Base-by-base conservation (phyloP, 495 filamentous ascomycete genomes). In the Stereocaulon alpinum region DNA sequence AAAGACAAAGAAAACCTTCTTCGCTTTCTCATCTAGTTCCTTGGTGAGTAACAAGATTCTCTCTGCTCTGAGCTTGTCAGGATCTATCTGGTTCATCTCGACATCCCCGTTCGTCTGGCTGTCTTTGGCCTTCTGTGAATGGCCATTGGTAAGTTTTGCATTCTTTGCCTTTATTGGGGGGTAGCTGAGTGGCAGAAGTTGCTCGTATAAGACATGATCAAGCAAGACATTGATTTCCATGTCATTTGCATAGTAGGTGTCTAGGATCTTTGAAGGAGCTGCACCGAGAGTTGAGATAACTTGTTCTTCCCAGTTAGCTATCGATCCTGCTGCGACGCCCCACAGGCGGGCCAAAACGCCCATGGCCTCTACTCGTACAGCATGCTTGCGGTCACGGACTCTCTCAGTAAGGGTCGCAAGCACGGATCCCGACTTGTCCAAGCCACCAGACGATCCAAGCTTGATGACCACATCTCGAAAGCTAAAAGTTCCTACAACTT, bases 231-330 rank as follows among this genome's bases (percentile, higher is more conserved):
- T 91, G 55, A 96, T 81, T 60, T 95, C 91, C 5, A 75, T 74
- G 66, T 96, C 91, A 67, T 96, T 96, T 48, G 91, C 86, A 67
- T 95, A 99, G 61, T 85, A 88, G 0, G 88, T 84, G 64, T 91
- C 89, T 56, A 95, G 82, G 41, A 97, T 91, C 66, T 84, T 90
- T 2, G 84, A 85, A 14, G 93, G 92, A 45, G 91, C 88, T 49
- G 84, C 84, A 15, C 85, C 85, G 12, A 99, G 73, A 14, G 89
- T 76, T 24, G 81, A 75, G 6, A 76, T 78, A 17, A 95, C 84
- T 9, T 79, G 72, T 62, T 95, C 89, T 63, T 92, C 86, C 18
- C 87, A 88, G 45, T 84, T 82, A 44, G 88, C 84, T 61, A 99
- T 86, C 61, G 96, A 91, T 22, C 90, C 88, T 20, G 82, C 82